Base-by-base conservation (phyloP, 2,329 filamentous ascomycete species). In the Monilinia fructicola region DNA sequence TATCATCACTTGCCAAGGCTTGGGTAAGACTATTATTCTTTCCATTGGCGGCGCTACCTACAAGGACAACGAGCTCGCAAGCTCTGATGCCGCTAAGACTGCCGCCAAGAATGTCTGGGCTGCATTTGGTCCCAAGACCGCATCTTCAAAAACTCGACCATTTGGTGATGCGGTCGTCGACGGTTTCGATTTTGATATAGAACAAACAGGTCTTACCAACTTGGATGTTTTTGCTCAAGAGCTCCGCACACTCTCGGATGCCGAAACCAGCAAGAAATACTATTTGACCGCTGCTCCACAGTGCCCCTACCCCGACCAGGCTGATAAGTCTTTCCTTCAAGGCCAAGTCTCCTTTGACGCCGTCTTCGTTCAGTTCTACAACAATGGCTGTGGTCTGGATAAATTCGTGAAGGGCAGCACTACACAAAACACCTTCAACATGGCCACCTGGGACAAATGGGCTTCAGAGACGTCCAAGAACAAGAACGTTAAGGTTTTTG, bases 11-110 rank as follows among this genome's bases (percentile, higher is more conserved):
- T 66, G 65, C 31, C 65, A 66, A n/a, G 65, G 40, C n/a, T 14
- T 55, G 52, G 65, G 65, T 26, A 93, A 92, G 78, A 91, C 88
- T 1, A 87, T 93, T 71, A 76, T 91, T 58, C 81, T 93, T 12
- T 92, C 90, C 4, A 81, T 93, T 54, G 90, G 89, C 26, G 90
- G 90, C 48, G 86, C 85, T 1, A 88, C 87, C 0, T 90, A 91
- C 76, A 85, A 80, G 31, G 87, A 91, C 74, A 88, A 86, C 40
- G 88, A 88, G 38, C 91, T 91, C 79, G 73, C 77, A 53, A 83
- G 80, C 23, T 71, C 79, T 1, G 70, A 76, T 0, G 82, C 79
- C 0, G 89, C 89, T 6, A 75, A 80, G 26, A 74, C 79, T 1
- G 84, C 84, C 1, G 90, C 90, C 0, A 78, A 88, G 65, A 80